Base-by-base conservation (phyloP, 352 stramenopile species). In the Phytophthora ohioensis region DNA sequence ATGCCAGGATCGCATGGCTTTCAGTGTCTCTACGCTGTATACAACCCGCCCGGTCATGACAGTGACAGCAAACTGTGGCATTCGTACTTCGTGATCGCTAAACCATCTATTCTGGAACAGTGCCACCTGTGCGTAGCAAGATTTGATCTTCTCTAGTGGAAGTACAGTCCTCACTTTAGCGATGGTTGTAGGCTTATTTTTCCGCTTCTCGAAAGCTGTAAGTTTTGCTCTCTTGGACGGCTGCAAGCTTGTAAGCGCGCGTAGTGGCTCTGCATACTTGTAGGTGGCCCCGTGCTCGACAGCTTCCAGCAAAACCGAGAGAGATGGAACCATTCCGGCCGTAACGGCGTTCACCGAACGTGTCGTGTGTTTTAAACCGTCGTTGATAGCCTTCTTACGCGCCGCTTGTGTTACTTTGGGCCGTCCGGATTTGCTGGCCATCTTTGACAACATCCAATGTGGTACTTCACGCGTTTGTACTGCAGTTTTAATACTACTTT, bases 21-120 rank as follows among this genome's bases (percentile, higher is more conserved):
- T 66, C 35, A 53, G 32, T 5, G 38, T 54, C 15, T 12, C 1
- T 11, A 67, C 39, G 21, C 34, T 27, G 12, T 67, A 51, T 7
- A 57, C 47, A 2, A 15, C 36, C n/a, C 48, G 36, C 27, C 47
- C 38, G 7, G 58, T 58, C 27, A 53, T 42, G 5, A 64, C 42
- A 0, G 42, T 64, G n/a, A 55, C 30, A 6, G 5, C 58, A 13
- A 39, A 4, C 3, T 52, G 27, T 12, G 31, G 8, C 4, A 54
- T 67, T 21, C 39, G 12, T 4, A 8, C 5, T 52, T 64, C 58
- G 11, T 67, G 58, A 10, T 53, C 48, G 27, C 48, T 67, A 27
- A 59, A 67, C 38, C 47, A 67, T 1, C 58, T 38, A 38, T 54
- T 67, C 13, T 58, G 47, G 27, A 58, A 66, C 9, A 45, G 58